Base-by-base conservation (phyloP, 2,329 filamentous ascomycete species). In the Fusarium praegraminearum region DNA sequence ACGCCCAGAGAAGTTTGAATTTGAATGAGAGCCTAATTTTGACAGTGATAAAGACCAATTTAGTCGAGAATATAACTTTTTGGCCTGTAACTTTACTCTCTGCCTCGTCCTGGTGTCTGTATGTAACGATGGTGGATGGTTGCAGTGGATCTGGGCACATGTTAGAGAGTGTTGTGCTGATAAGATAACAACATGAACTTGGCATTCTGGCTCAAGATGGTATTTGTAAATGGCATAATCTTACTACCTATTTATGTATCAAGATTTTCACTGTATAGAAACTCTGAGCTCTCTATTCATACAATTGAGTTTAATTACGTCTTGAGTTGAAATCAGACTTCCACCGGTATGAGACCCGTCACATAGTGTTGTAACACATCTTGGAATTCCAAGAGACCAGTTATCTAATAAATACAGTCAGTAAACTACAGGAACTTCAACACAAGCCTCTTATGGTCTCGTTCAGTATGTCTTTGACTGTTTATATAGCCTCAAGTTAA, bases 131-230 rank as follows among this genome's bases (percentile, higher is more conserved):
- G 61, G 52, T 62, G 35, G 44, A 59, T 59, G 53, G 41, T 50
- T 18, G 49, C 57, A 57, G 69, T 67, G 57, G 64, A 71, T 61
- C 67, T 69, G 57, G 26, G 43, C 53, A 51, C 57, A 71, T 60
- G 52, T 43, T 26, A 61, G 30, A 51, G 45, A 57, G 59, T 55
- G 57, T 61, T n/a, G 13, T 62, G 51, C 70, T 75, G 72, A 74
- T 74, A 70, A 74, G 72, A 74, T 74, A 75, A 75, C 51, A 47
- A 38, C 59, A 15, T 45, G 38, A 60, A 33, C 58, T 59, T 64
- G 47, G 40, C 47, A 56, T 59, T 54, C 40, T 56, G 47, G 33
- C 36, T 52, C 32, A 45, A 54, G 47, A 60, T 53, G 53, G 50
- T 12, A 52, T 41, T 64, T 57, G 22, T 40, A 38, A 22, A 22